Evolutionary conservation across 345 rosid species (phyloP).

Genomic region (Noccaea caerulescens): DNA sequence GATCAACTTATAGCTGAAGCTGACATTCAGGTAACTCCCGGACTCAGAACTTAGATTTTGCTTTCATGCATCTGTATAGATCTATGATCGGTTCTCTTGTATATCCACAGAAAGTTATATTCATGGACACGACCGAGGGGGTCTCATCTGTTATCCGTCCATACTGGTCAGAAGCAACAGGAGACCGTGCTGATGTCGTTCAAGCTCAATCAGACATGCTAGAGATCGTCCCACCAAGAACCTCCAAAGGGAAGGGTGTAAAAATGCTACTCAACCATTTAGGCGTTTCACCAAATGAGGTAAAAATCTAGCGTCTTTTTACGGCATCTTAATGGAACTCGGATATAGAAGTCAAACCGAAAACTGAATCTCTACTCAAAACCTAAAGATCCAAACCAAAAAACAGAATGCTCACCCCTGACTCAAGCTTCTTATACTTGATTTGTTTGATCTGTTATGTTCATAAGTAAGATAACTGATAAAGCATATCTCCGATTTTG

Average conservation of each 20-base stretch:
- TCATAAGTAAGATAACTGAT: background rate
- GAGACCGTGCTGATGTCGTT: slow-evolving; percentile 63
- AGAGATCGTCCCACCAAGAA: slow-evolving; percentile 82
- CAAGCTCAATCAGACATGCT: slow-evolving; percentile 91
- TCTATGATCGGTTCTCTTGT: slow-evolving; percentile 32
- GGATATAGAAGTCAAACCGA: background rate
- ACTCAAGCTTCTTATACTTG: background rate
- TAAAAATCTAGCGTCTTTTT: slow-evolving; percentile 29
- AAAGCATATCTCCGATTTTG: background rate
- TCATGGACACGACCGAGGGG: slow-evolving; percentile 74
- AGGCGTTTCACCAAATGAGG: slow-evolving; percentile 73
- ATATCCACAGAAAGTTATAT: slow-evolving; percentile 68
- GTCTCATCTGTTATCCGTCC: slow-evolving; percentile 69
- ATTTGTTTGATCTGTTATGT: background rate
- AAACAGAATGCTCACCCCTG: background rate
- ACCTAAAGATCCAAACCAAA: background rate
- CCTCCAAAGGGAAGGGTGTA: slow-evolving; percentile 88
- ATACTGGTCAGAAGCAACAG: slow-evolving; percentile 83
- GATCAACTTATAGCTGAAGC: slow-evolving; percentile 72
- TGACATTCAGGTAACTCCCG: slow-evolving; percentile 74
- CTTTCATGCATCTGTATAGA: slow-evolving; percentile 3
- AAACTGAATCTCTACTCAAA: background rate
- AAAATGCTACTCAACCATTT: slow-evolving; percentile 77
- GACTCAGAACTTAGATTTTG: slow-evolving; percentile 20
- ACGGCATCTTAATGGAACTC: background rate